Base-by-base conservation (phyloP, 2,329 filamentous ascomycete genomes). In the Cercospora nicotianae region DNA sequence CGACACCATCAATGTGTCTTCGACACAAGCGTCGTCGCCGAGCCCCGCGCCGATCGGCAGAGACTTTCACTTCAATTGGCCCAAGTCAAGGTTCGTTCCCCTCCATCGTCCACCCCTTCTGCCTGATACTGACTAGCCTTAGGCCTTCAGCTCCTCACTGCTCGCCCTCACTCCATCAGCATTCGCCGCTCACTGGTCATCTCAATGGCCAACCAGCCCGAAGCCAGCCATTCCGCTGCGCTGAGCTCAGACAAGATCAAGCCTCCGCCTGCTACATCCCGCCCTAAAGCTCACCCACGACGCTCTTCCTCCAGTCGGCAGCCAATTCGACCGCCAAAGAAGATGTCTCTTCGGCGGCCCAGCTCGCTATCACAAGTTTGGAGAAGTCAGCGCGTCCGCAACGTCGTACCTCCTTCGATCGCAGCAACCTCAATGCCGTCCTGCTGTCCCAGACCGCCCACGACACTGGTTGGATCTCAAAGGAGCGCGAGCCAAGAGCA, bases 281-380 rank as follows among this genome's bases (percentile, higher is more conserved):
- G 16, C 6, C 16, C 16, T 42, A 16, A n/a, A 3, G 0, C 7
- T 2, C 2, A 42, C 36, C 16, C 36, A 1, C 36, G 36, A n/a
- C 6, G 0, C 3, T 16, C 16, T n/a, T 42, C 3, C 36, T 42
- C 36, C 2, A 1, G 16, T 6, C 0, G 0, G 3, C 36, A n/a
- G 36, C 36, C 1, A 8, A n/a, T 0, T n/a, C 3, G 3, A 42
- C 16, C 2, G 36, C 6, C 36, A 1, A 42, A 42, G 13, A 42
- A n/a, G 7, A 42, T n/a, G 5, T 7, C 36, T 3, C 36, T 42
- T 9, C 36, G 16, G 6, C 36, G 3, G 16, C 36, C 16, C 36
- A n/a, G 36, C 36, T 42, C 36, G 16, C 16, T 42, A n/a, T 42
- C 16, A 3, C 36, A 3, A 42, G 16, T 16, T 16, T 42, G 16